Evolutionary conservation across 371 early-diverging fungal species (phyloP).

Genomic region (Lichtheimia ramosa): DNA sequence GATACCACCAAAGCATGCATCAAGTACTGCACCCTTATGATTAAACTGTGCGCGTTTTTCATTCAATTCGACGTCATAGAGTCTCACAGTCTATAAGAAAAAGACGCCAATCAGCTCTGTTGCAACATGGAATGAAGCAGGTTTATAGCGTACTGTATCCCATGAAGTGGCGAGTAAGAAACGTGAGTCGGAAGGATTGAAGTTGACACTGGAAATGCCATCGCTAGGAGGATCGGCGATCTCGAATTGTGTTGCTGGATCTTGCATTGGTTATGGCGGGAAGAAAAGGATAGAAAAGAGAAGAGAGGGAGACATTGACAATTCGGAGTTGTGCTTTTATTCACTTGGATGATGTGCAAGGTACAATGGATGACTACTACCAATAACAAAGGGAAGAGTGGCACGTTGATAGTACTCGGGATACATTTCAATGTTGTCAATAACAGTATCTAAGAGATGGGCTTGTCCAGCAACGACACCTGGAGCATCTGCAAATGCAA

Average conservation of each 20-base stretch:
- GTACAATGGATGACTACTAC: conserved; percentile 25
- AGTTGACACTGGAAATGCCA: conserved; percentile 78
- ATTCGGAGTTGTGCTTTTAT: too few species aligned
- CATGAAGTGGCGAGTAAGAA: conserved; percentile 82
- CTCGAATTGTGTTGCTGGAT: conserved; percentile 55
- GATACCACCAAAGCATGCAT: conserved; percentile 66
- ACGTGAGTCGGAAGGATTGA: conserved; percentile 63
- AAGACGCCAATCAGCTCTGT: background rate
- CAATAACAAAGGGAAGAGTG: conserved; percentile 37
- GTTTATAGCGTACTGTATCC: conserved; percentile 72
- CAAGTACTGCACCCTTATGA: conserved; percentile 73
- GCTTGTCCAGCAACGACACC: conserved; percentile 74
- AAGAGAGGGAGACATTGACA: too few species aligned
- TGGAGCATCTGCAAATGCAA: conserved; percentile 54
- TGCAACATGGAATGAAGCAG: too few species aligned
- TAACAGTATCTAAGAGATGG: conserved; percentile 72
- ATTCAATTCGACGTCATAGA: conserved; percentile 78
- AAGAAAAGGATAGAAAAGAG: background rate
- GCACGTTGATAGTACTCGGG: conserved; percentile 38
- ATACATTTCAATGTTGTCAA: conserved; percentile 52
- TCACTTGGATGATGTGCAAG: conserved; percentile 2
- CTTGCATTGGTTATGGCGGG: conserved; percentile 16
- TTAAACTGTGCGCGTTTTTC: conserved; percentile 51
- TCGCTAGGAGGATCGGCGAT: conserved; percentile 84
- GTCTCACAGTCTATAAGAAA: conserved; percentile 61